phyloP scores from a whole-genome alignment of 148 eudicot genomes.

The Vaccinium corymbosum region DNA sequence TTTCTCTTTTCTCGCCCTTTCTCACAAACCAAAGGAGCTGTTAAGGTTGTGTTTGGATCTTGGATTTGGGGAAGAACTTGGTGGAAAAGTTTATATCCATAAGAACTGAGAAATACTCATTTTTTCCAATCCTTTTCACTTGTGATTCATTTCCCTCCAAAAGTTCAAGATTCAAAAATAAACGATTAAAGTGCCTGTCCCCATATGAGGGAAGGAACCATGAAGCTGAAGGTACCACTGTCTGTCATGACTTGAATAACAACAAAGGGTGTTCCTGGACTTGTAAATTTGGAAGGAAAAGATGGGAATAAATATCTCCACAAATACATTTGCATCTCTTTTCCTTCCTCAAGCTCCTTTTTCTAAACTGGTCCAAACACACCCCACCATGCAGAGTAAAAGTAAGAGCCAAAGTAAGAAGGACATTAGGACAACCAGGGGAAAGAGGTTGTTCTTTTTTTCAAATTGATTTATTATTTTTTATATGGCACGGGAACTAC shows the following conservation, averaged over 20 bases:
- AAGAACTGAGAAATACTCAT: neutral
- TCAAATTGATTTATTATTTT: too few species aligned
- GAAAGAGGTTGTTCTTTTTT: too few species aligned
- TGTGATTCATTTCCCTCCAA: neutral
- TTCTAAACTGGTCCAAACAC: neutral
- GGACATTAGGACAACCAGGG: neutral
- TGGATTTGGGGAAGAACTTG: neutral
- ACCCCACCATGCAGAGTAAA: neutral
- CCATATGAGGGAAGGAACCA: constrained; percentile 3
- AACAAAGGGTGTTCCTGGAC: neutral
- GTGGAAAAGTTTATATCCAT: neutral
- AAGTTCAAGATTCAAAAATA: neutral
- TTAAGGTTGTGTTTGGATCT: neutral
- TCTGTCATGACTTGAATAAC: neutral
- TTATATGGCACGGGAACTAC: too few species aligned
- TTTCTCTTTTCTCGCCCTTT: too few species aligned
- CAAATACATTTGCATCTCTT: neutral
- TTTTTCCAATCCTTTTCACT: neutral
- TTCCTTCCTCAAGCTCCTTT: neutral
- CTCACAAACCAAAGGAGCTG: too few species aligned
- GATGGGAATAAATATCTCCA: neutral
- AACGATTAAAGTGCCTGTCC: neutral
- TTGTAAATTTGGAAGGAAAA: neutral
- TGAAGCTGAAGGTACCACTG: constrained; percentile 8
- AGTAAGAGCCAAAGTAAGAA: too few species aligned